A percentile compares a stretch with the other conserved stretches of the same genome.
Conservation (phyloP, 192 early-diverging fungal species). For the Ambispora gerdemannii region DNA sequence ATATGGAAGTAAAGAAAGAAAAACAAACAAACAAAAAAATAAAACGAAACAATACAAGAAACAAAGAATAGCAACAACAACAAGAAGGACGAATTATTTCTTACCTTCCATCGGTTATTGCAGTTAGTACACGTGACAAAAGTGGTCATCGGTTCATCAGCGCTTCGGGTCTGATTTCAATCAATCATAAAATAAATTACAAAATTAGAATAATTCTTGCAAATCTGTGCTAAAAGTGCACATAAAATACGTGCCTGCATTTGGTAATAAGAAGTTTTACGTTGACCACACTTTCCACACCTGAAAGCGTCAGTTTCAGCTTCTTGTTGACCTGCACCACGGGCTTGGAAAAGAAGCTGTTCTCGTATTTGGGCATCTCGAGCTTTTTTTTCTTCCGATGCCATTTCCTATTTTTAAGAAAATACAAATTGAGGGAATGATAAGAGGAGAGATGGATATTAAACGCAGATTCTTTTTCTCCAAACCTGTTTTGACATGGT, state of each 20-base stretch:
- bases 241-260: slow-evolving; percentile 60
- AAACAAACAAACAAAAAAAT: no score
- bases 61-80: no score
- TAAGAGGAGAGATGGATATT: background rate
- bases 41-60: no score
- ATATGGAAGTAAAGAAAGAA: no score
- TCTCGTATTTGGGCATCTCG: slow-evolving; percentile 68
- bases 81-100: background rate
- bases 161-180: slow-evolving; percentile 71
- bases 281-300: slow-evolving; percentile 87
- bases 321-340: slow-evolving; percentile 65
- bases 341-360: slow-evolving; percentile 72
- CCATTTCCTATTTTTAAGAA: slow-evolving; percentile 70
- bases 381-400: slow-evolving; percentile 77
- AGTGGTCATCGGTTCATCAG: slow-evolving; percentile 99
- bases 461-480: background rate
- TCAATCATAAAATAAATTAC: background rate
- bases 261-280: slow-evolving; percentile 91
- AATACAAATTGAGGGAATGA: background rate
- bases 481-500: slow-evolving; percentile 64
- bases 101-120: slow-evolving; percentile 79
- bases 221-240: no score
- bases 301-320: slow-evolving; percentile 92
- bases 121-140: slow-evolving; percentile 92
- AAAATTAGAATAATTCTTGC: no score